Percentiles rank a stretch among this genome's conserved stretches.
Evolutionary conservation across 495 filamentous ascomycete species (phyloP).

Genomic region (Penicillium crystallinum): DNA sequence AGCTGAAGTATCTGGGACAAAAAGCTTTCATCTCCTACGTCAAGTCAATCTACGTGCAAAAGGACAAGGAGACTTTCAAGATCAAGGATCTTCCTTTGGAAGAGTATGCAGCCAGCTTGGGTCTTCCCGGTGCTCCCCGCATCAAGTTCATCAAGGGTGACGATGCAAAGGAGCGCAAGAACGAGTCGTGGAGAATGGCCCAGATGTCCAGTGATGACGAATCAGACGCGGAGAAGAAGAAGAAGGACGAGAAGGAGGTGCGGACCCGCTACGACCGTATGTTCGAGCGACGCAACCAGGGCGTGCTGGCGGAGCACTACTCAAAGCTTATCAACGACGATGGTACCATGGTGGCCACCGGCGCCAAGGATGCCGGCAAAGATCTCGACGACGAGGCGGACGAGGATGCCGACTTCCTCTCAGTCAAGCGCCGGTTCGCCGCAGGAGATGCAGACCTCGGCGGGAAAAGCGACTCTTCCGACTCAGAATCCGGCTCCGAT

Average conservation of each 20-base stretch:
- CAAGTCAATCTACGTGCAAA: constrained; percentile 77
- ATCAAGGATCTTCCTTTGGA: constrained; percentile 76
- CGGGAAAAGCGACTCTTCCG: constrained; percentile 13
- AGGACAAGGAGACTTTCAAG: constrained; percentile 88
- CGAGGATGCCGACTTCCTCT: constrained; percentile 75
- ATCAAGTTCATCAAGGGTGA: constrained; percentile 90
- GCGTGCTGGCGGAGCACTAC: constrained; percentile 90
- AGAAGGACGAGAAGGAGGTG: constrained; percentile 59
- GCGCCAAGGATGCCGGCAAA: constrained; percentile 25
- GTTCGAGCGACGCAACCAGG: constrained; percentile 92
- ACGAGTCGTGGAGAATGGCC: constrained; percentile 60
- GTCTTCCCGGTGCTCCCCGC: constrained; percentile 82
- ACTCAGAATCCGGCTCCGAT: constrained; percentile 19
- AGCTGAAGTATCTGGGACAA: constrained; percentile 91
- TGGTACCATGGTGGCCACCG: constrained; percentile 37
- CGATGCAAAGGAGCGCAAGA: constrained; percentile 80
- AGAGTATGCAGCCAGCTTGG: constrained; percentile 76
- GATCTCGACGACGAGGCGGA: constrained; percentile 46
- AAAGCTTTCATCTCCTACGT: constrained; percentile 92
- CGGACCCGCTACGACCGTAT: constrained; percentile 93
- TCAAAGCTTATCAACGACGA: constrained; percentile 73
- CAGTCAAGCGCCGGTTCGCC: constrained; percentile 75
- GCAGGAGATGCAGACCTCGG: constrained; percentile 43
- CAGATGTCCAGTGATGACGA: constrained; percentile 48
- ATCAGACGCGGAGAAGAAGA: constrained; percentile 45